Evolutionary conservation across 371 early-diverging fungal genomes (phyloP), one percentile per base, ranked within the genome.

Genomic region (Mucor plumbeus): DNA sequence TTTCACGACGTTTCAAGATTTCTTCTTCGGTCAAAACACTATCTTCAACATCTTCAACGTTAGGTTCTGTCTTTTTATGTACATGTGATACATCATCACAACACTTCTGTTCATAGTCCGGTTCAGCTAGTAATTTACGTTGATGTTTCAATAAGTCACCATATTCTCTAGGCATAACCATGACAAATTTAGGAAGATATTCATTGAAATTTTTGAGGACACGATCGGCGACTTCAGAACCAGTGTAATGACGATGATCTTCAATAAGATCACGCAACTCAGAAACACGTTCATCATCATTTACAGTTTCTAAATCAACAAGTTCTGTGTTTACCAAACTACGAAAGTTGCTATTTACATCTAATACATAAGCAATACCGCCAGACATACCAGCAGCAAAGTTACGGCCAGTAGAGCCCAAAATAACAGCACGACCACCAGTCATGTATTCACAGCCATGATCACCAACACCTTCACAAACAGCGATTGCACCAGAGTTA

Each of bases 391-490:
- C 92, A 5, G 93, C 96, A n/a, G 96, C 97, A 84, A 97, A 96
- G 85, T 97, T 97, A 69, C 94, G 90, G 5, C 97, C 97, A 8
- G 91, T 91, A 21, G 69, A 60, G 61, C 96, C 97, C 5, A 97
- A 80, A 36, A 96, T 88, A 34, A 96, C 86, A 17, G 90, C 92
- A 17, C 93, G 86, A 40, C 96, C 97, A 43, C 96, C 97, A 10
- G 97, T 97, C 97, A 97, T 97, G 85, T 98, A 98, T 85, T 98
- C 99, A 81, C 97, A 97, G 50, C 97, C 99, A 77, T 98, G 99
- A 82, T 98, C 99, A 64, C 99, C 97, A 13, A 93, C 91, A 65
- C 99, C 99, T 83, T 98, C 99, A 57, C 94, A 92, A 7, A 98
- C 97, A 33, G 97, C 96, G 50, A 78, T 77, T n/a, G 97, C 99